Percentiles rank a stretch among this genome's conserved stretches.
phyloP scores from a whole-genome alignment of 2,329 filamentous ascomycete genomes.

The Aspergillus novoparasiticus region DNA sequence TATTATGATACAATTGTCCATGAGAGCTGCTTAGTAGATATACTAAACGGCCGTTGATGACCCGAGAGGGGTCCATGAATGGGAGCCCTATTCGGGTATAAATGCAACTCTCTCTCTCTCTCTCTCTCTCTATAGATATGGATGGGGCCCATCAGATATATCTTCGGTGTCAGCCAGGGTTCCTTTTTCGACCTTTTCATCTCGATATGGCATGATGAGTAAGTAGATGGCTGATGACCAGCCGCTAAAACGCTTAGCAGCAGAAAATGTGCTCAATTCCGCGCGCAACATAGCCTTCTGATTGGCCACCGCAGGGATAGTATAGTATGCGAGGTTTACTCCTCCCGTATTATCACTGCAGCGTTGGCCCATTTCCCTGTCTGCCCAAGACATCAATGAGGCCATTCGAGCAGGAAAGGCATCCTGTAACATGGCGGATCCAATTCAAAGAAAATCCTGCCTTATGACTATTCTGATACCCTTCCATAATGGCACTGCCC shows the following conservation, averaged over 20 bases:
- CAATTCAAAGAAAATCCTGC: neutral
- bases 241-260: constrained; percentile 8
- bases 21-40: no score
- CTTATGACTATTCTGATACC: neutral
- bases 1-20: no score
- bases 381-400: constrained; percentile 1
- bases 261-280: constrained; percentile 28
- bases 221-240: neutral
- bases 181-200: neutral
- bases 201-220: neutral
- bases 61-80: no score
- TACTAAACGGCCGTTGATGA: no score
- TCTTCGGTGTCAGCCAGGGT: no score
- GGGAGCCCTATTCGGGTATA: no score
- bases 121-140: no score
- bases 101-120: no score
- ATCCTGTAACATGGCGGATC: neutral
- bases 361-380: neutral
- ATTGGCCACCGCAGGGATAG: neutral
- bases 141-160: no score
- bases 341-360: neutral
- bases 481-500: neutral
- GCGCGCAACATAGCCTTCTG: constrained; percentile 9
- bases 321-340: neutral
- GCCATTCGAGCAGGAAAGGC: constrained; percentile 9